Evolutionary conservation across 2,329 filamentous ascomycete genomes (phyloP).

Genomic region (Trichoderma polysporum): DNA sequence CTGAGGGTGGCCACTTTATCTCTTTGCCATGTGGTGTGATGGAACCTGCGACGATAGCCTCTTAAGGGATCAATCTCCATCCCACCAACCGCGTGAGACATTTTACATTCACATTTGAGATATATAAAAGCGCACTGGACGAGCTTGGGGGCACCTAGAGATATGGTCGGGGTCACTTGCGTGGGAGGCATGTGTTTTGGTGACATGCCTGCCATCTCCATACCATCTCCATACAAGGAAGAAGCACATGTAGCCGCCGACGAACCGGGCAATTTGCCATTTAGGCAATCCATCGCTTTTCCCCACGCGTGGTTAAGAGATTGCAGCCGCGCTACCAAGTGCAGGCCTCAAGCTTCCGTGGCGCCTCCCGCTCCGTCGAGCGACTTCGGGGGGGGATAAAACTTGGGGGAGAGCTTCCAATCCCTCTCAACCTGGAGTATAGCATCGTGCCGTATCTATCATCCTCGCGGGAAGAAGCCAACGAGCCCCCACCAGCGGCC

Average conservation of each 20-base stretch:
- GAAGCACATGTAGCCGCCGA: background rate
- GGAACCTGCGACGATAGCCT: background rate
- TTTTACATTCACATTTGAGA: conserved; percentile 1
- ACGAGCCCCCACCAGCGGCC: conserved; percentile 14
- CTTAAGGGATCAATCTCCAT: background rate
- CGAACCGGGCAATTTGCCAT: conserved; percentile 14
- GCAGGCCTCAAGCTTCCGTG: conserved; percentile 4
- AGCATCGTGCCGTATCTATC: background rate
- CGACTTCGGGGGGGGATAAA: conserved; percentile 12
- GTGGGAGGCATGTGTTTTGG: conserved; percentile 10
- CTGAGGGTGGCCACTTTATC: conserved; percentile 4
- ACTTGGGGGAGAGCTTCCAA: conserved; percentile 3
- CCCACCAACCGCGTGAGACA: background rate
- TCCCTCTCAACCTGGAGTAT: background rate
- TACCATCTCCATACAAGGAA: background rate
- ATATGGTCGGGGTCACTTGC: background rate
- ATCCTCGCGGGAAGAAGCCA: conserved; percentile 1
- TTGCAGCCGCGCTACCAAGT: background rate
- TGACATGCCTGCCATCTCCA: background rate
- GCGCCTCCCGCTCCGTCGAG: conserved; percentile 9
- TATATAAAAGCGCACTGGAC: background rate
- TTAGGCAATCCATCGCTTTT: background rate
- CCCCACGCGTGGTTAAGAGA: conserved; percentile 14
- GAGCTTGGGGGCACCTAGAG: background rate
- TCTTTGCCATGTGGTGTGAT: background rate